Base-by-base conservation (phyloP, 352 stramenopile species). In the Phytophthora colocasiae region DNA sequence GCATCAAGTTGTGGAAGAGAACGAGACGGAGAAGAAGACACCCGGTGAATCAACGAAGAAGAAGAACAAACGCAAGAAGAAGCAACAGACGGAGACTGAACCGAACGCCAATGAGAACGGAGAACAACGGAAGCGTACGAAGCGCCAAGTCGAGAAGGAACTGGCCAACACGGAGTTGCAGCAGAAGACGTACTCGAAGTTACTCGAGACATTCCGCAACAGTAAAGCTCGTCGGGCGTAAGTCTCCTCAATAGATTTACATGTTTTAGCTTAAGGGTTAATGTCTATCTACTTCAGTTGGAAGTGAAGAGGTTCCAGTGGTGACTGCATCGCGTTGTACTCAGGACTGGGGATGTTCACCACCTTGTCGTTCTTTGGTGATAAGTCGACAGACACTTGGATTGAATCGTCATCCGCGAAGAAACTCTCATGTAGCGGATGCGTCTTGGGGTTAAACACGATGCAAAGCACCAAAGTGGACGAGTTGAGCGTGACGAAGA, bases 161-260 rank as follows among this genome's bases (percentile, higher is more conserved):
- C 52, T 92, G 22, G 76, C 78, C 27, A 84, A 84, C 57, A 54
- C 75, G 22, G 69, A 74, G 51, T 59, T 84, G 59, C 80, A 87
- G 56, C 77, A 89, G 66, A 67, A 87, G 60, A 89, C 81, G 51
- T 92, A 92, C 73, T 86, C 84, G 34, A 90, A 81, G 51, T 70
- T 92, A 64, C 65, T 90, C 24, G 80, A 83, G 57, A 77, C 80
- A 27, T 89, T 92, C 56, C 78, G 80, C 57, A 85, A 85, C 65
- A 80, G 36, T 32, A 77, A 67, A 45, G 44, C 69, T 22, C 70
- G 62, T 47, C 62, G 62, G 52, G 41, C 34, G n/a, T 78, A 66
- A 62, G 43, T 45, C 29, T 31, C 32, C 55, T 41, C 70, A 68
- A 80, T 80, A 80, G 66, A 79, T 79, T 72, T 77, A 64, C 68